Evolutionary conservation across 2,329 filamentous ascomycete species (phyloP).

Genomic region (Diatrype stigma): DNA sequence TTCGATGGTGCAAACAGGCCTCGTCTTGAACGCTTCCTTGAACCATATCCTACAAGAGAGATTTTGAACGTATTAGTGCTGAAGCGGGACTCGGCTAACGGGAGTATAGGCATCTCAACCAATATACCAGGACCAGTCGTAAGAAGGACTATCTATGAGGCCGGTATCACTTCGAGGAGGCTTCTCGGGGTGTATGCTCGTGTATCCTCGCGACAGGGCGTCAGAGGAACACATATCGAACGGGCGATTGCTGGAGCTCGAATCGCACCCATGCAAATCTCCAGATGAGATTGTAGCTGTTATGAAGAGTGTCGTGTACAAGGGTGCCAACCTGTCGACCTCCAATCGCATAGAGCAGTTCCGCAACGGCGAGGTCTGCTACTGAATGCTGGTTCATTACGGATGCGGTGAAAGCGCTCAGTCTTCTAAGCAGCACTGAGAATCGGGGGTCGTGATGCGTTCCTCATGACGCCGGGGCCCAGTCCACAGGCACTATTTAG

Average conservation of each 20-base stretch:
- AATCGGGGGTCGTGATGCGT: not conserved
- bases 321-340: conserved; percentile 8
- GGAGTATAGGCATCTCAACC: conserved; percentile 66
- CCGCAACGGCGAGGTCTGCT: conserved; percentile 7
- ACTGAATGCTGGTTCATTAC: conserved; percentile 6
- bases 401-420: not conserved
- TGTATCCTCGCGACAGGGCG: not conserved
- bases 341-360: conserved; percentile 11
- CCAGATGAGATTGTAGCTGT: conserved; percentile 17
- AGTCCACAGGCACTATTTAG: not conserved
- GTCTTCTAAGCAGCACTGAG: not conserved
- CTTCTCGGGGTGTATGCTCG: not conserved
- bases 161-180: not conserved
- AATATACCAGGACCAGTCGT: conserved; percentile 87
- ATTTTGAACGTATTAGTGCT: no score
- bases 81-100: not conserved
- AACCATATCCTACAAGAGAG: not conserved
- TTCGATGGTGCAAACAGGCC: not conserved
- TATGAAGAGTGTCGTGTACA: conserved; percentile 6
- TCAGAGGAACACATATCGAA: conserved; percentile 18
- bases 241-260: conserved; percentile 15
- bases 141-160: conserved; percentile 91
- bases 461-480: not conserved
- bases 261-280: conserved; percentile 16
- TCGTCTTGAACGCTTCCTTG: not conserved